These are phyloP conservation scores for Cenchrus americanus DNA, from an alignment of 176 grass and related monocot genomes.

Conservation along the genomic window DNA sequence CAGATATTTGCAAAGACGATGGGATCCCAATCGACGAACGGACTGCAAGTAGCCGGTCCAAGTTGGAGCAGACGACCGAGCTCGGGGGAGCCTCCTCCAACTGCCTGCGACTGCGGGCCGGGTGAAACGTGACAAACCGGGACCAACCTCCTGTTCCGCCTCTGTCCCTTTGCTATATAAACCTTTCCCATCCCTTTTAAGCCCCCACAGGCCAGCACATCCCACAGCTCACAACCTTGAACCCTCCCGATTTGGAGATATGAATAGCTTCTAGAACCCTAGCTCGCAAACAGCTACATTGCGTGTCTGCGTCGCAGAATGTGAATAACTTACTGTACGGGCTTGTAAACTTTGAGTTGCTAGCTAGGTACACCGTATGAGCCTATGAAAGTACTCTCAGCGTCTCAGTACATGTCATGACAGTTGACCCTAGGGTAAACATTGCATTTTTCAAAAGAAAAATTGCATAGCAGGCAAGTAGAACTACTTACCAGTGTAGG, in stretches of 20 bases:
- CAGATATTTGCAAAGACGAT: conserved; percentile 3
- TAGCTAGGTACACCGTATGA: no score
- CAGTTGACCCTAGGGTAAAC: no score
- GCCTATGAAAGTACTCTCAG: not conserved
- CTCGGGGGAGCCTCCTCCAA: not conserved
- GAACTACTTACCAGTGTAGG: not conserved
- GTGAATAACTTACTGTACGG: not conserved
- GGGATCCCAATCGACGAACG: not conserved
- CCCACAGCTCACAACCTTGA: not conserved
- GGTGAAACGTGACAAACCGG: conserved; percentile 15
- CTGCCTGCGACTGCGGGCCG: not conserved
- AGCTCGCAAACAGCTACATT: not conserved
- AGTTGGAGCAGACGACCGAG: not conserved
- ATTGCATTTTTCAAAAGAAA: no score
- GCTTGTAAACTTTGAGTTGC: not conserved
- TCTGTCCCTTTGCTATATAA: no score
- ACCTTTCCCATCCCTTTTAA: not conserved
- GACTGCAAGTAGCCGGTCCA: not conserved
- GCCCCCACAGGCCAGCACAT: conserved; percentile 17
- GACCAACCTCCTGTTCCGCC: not conserved
- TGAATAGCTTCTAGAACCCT: not conserved
- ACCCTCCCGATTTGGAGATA: not conserved
- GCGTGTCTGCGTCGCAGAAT: not conserved
- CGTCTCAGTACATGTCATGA: not conserved
- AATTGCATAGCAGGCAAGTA: no score